Evolutionary conservation across 352 stramenopile genomes (phyloP), one percentile per base, ranked within the genome.

Genomic region (Globisporangium radiosum): DNA sequence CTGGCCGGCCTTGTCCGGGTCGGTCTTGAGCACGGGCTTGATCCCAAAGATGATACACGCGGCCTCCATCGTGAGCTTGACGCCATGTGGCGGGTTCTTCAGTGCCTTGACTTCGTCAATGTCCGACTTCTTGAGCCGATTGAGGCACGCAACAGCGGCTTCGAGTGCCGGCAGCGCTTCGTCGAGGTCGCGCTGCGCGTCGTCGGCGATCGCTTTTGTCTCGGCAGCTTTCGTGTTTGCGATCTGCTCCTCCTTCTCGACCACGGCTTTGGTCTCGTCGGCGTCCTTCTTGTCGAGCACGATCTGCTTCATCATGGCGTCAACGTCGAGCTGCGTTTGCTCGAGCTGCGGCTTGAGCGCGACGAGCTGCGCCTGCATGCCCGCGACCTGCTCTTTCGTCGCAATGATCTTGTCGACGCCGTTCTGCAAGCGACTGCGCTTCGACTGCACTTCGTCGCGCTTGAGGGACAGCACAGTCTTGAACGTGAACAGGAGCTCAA

Each of bases 1-100:
- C 73, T 98, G 72, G 1, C 92, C 73, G 14, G 89, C 72, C 63
- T 96, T 97, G 59, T 98, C 90, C 0, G 92, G 86, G 52, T 95
- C 84, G 0, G 83, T 85, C 57, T 94, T 93, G 64, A 92, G 87
- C 6, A 75, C 78, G 1, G 85, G 92, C 59, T 98, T 98, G 65
- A 98, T 94, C 25, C 83, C 82, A 64, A 98, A 98, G 71, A 97
- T 97, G 60, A 98, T 97, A 57, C 92, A 98, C 5, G 85, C 89
- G 5, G 90, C 87, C 62, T 96, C 85, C 87, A 97, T 96, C 2
- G 91, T 97, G 11, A 96, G 67, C 43, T 81, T 82, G 0, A 95
- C 84, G n/a, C 81, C 82, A 36, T 93, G 78, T 1, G 85, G 88
- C 3, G 86, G 87, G 50, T 96, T 97, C 66, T 93, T 94, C 7